Percentiles rank a stretch among this genome's conserved stretches.
These are phyloP conservation scores for Potentilla sterilis DNA, from an alignment of 306 rosid species.

Conservation along the genomic window DNA sequence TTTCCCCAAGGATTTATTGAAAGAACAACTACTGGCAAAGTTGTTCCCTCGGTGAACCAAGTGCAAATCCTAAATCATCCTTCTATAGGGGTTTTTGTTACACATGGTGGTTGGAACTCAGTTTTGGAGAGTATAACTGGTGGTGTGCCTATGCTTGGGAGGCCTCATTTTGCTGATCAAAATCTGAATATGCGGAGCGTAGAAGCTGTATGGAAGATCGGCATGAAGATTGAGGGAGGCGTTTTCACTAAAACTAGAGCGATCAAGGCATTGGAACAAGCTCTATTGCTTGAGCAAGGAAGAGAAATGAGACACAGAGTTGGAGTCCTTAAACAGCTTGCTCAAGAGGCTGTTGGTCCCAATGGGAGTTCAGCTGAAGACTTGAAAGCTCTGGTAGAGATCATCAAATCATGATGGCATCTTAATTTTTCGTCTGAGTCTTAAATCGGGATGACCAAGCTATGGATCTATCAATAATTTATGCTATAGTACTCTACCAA, in stretches of 20 bases:
- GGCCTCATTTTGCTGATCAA: background rate
- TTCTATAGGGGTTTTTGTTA: background rate
- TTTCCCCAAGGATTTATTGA: background rate
- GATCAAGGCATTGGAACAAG: background rate
- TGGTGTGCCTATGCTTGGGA: conserved; percentile 9
- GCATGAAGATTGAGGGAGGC: background rate
- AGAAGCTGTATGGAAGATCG: background rate
- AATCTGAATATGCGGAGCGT: background rate
- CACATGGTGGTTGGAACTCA: background rate
- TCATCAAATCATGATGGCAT: background rate
- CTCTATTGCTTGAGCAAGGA: background rate
- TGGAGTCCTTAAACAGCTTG: background rate
- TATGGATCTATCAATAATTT: too few species aligned
- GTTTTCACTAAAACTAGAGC: background rate
- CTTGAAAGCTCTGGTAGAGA: background rate
- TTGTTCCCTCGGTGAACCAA: background rate
- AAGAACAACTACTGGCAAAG: background rate
- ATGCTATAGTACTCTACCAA: too few species aligned
- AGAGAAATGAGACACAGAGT: background rate
- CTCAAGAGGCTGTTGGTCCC: background rate
- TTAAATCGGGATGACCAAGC: too few species aligned
- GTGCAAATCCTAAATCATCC: background rate
- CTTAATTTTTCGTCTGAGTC: too few species aligned
- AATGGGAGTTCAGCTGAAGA: background rate
- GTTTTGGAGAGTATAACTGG: background rate